Evolutionary conservation across 352 stramenopile species (phyloP).

Genomic region (Phytophthora pluvialis): DNA sequence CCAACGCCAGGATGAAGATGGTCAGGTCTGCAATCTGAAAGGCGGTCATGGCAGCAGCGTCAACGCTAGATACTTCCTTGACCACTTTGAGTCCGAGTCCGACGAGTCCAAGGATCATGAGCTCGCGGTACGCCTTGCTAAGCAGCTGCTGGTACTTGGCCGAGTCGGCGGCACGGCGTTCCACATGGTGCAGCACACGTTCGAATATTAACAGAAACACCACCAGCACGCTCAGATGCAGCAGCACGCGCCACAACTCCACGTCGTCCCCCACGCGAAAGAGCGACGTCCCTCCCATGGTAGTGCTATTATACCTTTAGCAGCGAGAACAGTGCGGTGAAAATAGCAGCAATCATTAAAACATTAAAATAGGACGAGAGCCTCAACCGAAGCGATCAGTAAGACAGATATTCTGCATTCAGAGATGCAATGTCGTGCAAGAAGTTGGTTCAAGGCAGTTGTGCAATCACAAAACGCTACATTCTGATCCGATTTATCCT

Average conservation of each 20-base stretch:
- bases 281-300: conserved; percentile 26
- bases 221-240: conserved; percentile 53
- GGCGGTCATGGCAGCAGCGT: conserved; percentile 41
- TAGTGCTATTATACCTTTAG: no score
- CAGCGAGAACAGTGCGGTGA: no score
- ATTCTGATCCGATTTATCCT: no score
- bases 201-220: conserved; percentile 52
- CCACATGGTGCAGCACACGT: conserved; percentile 42
- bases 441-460: no score
- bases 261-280: conserved; percentile 52
- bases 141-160: conserved; percentile 67
- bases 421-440: no score
- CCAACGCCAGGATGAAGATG: conserved; percentile 60
- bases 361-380: no score
- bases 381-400: no score
- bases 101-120: conserved; percentile 67
- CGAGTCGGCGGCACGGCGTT: conserved; percentile 43
- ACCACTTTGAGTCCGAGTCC: conserved; percentile 51
- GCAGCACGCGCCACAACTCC: conserved; percentile 54
- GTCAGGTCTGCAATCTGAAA: conserved; percentile 60
- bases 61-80: conserved; percentile 37
- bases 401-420: no score
- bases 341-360: no score
- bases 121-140: conserved; percentile 60
- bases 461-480: no score